Evolutionary conservation across 805 yeast species (phyloP).

Genomic region (Helenozyma baotianmanensis): DNA sequence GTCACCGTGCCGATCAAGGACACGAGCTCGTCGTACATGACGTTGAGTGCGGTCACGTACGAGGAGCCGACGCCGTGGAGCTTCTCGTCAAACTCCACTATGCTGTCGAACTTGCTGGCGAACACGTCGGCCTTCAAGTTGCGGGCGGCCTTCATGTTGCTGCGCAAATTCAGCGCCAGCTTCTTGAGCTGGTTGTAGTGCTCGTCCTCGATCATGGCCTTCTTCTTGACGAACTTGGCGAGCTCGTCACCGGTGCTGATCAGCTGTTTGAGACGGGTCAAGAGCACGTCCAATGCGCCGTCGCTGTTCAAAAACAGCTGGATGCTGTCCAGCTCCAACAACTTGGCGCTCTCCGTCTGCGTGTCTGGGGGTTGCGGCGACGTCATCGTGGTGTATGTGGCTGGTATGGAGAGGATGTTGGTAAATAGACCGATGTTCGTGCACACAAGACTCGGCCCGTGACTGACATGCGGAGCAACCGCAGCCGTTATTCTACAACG

Average conservation of each 20-base stretch:
- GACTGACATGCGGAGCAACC: too few relatives aligned
- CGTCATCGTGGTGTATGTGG: too few relatives aligned
- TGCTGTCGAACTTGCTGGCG: conserved; percentile 56
- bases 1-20: conserved; percentile 69
- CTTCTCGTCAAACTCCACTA: conserved; percentile 76
- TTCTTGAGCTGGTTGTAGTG: conserved; percentile 71
- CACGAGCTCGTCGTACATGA: conserved; percentile 79
- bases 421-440: too few relatives aligned
- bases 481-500: too few relatives aligned
- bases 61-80: conserved; percentile 63
- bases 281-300: conserved; percentile 67
- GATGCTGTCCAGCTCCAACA: conserved; percentile 38
- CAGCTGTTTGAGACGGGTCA: conserved; percentile 72
- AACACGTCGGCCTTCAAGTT: conserved; percentile 62
- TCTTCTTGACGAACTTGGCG: conserved; percentile 69
- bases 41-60: conserved; percentile 72
- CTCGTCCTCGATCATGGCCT: conserved; percentile 74
- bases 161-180: conserved; percentile 54
- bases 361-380: too few relatives aligned
- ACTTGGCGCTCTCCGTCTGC: conserved; percentile 11
- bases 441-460: too few relatives aligned
- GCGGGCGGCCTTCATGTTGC: conserved; percentile 38
- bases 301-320: conserved; percentile 58
- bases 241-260: conserved; percentile 82
- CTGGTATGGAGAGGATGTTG: too few relatives aligned